Conservation (phyloP, 179 eudicot species). For the Patellifolia procumbens region DNA sequence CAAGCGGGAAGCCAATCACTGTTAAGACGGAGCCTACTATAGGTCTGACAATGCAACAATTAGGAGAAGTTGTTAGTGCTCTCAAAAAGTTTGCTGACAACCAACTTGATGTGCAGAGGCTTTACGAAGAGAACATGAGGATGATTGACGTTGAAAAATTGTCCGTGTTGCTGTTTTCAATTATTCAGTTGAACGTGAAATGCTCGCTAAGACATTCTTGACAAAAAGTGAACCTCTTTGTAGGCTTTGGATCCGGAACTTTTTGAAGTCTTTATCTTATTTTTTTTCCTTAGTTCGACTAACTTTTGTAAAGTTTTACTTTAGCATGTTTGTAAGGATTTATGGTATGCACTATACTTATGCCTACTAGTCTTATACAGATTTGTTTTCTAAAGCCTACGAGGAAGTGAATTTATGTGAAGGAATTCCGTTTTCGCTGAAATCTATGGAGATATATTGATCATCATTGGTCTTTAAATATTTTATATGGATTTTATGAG, state of each 20-base stretch:
- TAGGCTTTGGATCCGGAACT: neutral
- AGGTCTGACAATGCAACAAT: neutral
- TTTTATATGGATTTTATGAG: too few species aligned
- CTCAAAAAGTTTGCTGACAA: neutral
- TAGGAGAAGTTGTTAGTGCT: neutral
- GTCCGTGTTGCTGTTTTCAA: neutral
- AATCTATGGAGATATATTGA: too few species aligned
- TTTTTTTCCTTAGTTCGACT: too few species aligned
- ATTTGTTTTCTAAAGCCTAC: too few species aligned
- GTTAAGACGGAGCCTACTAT: neutral
- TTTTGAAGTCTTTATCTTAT: neutral
- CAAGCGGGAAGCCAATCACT: neutral
- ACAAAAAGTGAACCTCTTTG: neutral
- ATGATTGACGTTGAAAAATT: neutral
- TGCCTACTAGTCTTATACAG: neutral
- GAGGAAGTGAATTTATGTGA: too few species aligned
- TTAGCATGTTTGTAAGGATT: too few species aligned
- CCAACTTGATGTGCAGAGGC: too few species aligned
- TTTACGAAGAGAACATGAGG: neutral
- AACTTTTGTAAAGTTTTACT: neutral
- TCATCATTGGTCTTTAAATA: too few species aligned
- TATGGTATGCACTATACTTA: too few species aligned
- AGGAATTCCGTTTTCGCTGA: too few species aligned
- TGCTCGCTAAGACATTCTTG: neutral
- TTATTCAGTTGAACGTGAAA: neutral